Percentiles rank a stretch among this genome's conserved stretches.
These are phyloP conservation scores for Acaromyces ingoldii DNA, from an alignment of 1,284 basidiomycete genomes.

Conservation along the genomic window DNA sequence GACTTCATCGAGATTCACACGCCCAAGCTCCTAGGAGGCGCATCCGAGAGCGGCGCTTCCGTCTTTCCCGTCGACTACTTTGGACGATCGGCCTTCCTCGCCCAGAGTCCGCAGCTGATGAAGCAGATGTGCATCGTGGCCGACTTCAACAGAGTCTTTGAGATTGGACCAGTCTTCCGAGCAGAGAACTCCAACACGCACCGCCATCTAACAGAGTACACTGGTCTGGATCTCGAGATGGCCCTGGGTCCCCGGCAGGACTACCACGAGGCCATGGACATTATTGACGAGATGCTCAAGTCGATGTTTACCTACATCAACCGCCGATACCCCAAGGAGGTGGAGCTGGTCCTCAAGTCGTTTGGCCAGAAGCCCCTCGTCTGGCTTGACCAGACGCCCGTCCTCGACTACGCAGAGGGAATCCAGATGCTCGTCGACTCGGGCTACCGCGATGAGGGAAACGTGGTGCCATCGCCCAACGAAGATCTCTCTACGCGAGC, in stretches of 20 bases:
- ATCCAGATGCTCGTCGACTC: conserved; percentile 62
- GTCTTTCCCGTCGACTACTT: conserved; percentile 49
- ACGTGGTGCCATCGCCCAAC: conserved; percentile 33
- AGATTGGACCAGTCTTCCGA: conserved; percentile 54
- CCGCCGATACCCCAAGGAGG: conserved; percentile 22
- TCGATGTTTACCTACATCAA: conserved; percentile 34
- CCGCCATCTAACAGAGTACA: conserved; percentile 48
- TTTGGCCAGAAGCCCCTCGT: conserved; percentile 41
- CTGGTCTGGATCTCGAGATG: conserved; percentile 48
- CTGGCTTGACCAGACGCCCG: conserved; percentile 53
- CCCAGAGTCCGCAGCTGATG: conserved; percentile 44
- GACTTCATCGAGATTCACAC: conserved; percentile 46
- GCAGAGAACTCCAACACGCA: conserved; percentile 48
- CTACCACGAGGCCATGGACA: conserved; percentile 43
- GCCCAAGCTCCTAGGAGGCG: conserved; percentile 45
- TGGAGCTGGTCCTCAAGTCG: conserved; percentile 30
- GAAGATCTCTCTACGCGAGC: conserved; percentile 63
- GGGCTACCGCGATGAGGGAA: conserved; percentile 43
- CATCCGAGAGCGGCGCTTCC: conserved; percentile 42
- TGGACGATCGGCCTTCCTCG: conserved; percentile 43
- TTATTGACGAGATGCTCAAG: conserved; percentile 47
- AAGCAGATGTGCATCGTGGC: conserved; percentile 49
- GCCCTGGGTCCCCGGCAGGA: conserved; percentile 29
- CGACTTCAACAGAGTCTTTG: conserved; percentile 45
- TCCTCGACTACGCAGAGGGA: conserved; percentile 77